These are phyloP conservation scores for Colletotrichum trifolii DNA, from an alignment of 2,329 filamentous ascomycete species.

Conservation along the genomic window DNA sequence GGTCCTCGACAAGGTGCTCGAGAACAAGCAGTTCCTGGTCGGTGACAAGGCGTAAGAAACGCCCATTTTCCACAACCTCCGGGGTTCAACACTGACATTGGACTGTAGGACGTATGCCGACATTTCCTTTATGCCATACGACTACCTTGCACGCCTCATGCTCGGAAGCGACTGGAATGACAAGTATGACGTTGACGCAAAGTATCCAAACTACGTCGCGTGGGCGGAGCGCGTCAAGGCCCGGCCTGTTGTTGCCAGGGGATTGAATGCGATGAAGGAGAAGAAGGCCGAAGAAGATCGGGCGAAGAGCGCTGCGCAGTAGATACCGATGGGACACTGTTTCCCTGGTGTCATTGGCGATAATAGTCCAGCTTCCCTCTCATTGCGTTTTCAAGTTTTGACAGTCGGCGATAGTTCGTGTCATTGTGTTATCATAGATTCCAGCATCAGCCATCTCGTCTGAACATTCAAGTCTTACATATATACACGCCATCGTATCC, in stretches of 20 bases:
- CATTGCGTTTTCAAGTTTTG: background rate
- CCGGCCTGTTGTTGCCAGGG: conserved; percentile 45
- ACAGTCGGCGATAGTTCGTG: too few relatives aligned
- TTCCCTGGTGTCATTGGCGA: background rate
- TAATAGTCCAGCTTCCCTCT: too few relatives aligned
- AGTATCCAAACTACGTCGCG: conserved; percentile 48
- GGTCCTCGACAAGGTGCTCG: conserved; percentile 47
- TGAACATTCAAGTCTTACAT: background rate
- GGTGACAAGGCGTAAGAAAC: conserved; percentile 46
- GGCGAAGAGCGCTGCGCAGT: too few relatives aligned
- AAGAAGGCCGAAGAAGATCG: background rate
- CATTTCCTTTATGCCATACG: conserved; percentile 47
- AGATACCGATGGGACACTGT: too few relatives aligned
- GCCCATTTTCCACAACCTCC: background rate
- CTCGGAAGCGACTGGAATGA: conserved; percentile 39
- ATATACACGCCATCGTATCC: background rate
- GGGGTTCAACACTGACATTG: conserved; percentile 6
- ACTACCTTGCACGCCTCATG: conserved; percentile 25
- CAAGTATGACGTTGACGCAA: conserved; percentile 43
- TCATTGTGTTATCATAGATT: too few relatives aligned
- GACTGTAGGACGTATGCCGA: conserved; percentile 45
- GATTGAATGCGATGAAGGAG: conserved; percentile 14
- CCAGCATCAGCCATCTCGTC: background rate
- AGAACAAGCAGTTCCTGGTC: conserved; percentile 49
- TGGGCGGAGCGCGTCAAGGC: conserved; percentile 48